phyloP scores from a whole-genome alignment of 192 early-diverging fungal species.

The Umbelopsis sp. region DNA sequence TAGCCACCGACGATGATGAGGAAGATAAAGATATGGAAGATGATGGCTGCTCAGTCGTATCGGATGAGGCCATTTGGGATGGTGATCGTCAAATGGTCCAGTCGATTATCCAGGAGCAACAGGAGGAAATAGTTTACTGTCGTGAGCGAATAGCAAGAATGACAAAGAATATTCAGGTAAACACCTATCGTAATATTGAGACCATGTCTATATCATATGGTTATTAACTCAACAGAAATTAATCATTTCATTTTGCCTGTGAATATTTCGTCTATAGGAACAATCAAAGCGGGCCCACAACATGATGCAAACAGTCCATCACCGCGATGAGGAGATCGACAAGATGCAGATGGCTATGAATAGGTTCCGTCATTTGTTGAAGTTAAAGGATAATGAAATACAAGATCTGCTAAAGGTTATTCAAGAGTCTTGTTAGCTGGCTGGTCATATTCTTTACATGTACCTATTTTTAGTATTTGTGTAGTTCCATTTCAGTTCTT shows the following conservation, averaged over 20 bases:
- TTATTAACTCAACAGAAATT: too few species aligned
- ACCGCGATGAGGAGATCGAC: conserved; percentile 7
- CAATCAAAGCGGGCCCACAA: neutral
- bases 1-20: neutral
- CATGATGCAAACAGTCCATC: conserved; percentile 5
- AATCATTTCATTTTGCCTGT: neutral
- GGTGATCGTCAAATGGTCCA: neutral
- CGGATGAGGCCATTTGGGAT: neutral
- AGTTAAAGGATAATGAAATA: conserved; percentile 7
- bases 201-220: too few species aligned
- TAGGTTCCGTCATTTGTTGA: conserved; percentile 6
- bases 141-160: conserved; percentile 11
- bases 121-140: neutral
- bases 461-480: too few species aligned
- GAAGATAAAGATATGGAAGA: neutral
- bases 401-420: conserved; percentile 9
- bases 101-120: neutral
- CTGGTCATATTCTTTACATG: neutral
- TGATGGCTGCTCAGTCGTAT: neutral
- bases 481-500: too few species aligned
- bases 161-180: conserved; percentile 11
- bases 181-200: neutral
- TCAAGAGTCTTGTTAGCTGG: conserved; percentile 2
- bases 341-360: conserved; percentile 18
- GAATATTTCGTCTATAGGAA: neutral